Evolutionary conservation across 2,329 filamentous ascomycete genomes (phyloP).

Genomic region (Parastagonospora nodorum): DNA sequence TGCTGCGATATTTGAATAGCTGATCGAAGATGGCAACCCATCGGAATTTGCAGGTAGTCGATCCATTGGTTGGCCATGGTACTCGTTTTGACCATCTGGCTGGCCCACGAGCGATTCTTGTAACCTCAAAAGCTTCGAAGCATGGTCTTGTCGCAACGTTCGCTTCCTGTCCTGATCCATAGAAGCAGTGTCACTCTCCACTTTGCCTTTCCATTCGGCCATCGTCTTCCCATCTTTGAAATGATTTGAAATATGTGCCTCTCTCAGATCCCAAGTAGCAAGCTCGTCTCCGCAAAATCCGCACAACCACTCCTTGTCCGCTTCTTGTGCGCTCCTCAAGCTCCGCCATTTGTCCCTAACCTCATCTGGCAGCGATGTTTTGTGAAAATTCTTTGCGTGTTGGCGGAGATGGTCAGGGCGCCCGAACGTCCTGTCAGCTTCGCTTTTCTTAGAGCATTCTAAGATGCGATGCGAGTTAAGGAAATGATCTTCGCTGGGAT

Average conservation of each 20-base stretch:
- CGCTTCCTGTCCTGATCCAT: neutral
- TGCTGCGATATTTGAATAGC: too few relatives aligned
- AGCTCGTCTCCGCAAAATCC: constrained; percentile 37
- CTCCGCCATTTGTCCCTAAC: constrained; percentile 37
- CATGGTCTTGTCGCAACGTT: too few relatives aligned
- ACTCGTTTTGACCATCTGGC: too few relatives aligned
- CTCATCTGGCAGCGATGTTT: constrained; percentile 23
- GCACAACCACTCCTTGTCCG: constrained; percentile 30
- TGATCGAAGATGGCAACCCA: too few relatives aligned
- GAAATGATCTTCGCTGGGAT: constrained; percentile 40
- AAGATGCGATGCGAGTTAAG: constrained; percentile 31
- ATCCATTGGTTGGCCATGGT: too few relatives aligned
- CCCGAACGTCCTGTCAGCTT: constrained; percentile 37
- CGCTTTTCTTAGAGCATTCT: constrained; percentile 35
- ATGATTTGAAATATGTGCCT: constrained; percentile 39
- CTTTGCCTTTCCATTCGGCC: constrained; percentile 24
- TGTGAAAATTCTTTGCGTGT: constrained; percentile 42
- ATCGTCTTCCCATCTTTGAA: constrained; percentile 42
- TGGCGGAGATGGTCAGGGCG: constrained; percentile 42
- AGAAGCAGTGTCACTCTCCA: neutral
- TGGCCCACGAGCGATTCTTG: too few relatives aligned
- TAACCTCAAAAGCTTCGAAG: too few relatives aligned
- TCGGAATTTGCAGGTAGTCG: too few relatives aligned
- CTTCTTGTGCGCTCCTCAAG: constrained; percentile 14
- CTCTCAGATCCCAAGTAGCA: constrained; percentile 33